These are phyloP conservation scores for Pseudogymnoascus sp. DNA, from an alignment of 2,329 filamentous ascomycete genomes.

Conservation along the genomic window DNA sequence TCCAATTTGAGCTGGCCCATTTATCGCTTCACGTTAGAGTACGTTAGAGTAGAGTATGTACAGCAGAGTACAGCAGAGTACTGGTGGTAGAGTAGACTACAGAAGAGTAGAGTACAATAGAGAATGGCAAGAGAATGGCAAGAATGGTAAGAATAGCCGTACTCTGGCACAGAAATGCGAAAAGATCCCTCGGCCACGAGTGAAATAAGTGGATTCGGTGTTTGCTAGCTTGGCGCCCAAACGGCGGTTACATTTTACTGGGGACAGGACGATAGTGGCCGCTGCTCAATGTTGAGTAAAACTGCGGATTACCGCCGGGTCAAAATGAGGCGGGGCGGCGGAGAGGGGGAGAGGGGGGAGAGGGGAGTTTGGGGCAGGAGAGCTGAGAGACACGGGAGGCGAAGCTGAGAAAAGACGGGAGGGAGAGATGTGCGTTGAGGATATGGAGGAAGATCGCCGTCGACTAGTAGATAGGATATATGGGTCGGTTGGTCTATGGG, in stretches of 20 bases:
- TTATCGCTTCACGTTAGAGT: not conserved
- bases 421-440: not conserved
- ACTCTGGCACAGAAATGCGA: not conserved
- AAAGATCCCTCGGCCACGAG: slow-evolving; percentile 1
- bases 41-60: not conserved
- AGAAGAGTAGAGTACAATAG: not conserved
- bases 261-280: not conserved
- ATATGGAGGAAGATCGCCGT: not conserved
- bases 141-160: not conserved
- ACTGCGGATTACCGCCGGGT: not conserved
- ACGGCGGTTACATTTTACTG: not conserved
- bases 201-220: not conserved
- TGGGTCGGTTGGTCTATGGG: not conserved
- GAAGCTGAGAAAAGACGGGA: not conserved
- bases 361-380: not conserved
- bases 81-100: not conserved
- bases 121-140: not conserved
- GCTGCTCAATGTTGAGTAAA: not conserved
- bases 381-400: not conserved
- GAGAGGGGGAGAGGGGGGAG: not conserved
- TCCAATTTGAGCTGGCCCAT: not conserved
- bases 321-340: not conserved
- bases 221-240: not conserved
- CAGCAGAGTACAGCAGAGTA: not conserved
- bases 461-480: not conserved